phyloP scores from a whole-genome alignment of 495 filamentous ascomycete species.

The Baudoinia panamericana region DNA sequence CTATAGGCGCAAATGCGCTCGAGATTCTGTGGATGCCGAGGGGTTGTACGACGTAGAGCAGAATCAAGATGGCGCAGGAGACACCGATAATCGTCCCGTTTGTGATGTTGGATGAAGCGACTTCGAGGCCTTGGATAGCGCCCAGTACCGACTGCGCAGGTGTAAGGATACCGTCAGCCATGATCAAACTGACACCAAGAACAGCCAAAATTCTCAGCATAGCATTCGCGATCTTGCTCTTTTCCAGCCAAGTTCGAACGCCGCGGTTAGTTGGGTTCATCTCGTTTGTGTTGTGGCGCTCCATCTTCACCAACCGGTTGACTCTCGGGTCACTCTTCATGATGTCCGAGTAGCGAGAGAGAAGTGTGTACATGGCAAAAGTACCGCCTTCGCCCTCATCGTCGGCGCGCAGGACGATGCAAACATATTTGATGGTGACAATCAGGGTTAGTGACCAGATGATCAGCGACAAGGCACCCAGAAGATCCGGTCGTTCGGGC shows the following conservation, averaged over 20 bases:
- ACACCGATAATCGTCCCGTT: conserved; percentile 47
- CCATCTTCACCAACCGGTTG: conserved; percentile 34
- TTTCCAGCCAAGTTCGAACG: conserved; percentile 46
- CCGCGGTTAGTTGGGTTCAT: conserved; percentile 38
- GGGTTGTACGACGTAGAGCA: conserved; percentile 52
- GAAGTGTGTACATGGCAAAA: conserved; percentile 17
- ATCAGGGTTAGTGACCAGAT: conserved; percentile 18
- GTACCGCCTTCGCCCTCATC: conserved; percentile 19
- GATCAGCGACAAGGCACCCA: conserved; percentile 18
- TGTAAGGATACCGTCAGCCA: conserved; percentile 56
- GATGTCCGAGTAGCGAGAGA: conserved; percentile 25
- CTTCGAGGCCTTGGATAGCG: conserved; percentile 47
- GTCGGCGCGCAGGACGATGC: conserved; percentile 34
- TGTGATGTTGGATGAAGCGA: conserved; percentile 34
- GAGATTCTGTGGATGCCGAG: conserved; percentile 50
- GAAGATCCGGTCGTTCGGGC: conserved; percentile 27
- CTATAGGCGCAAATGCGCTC: conserved; percentile 49
- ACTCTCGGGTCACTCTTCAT: conserved; percentile 23
- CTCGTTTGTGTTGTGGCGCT: conserved; percentile 44
- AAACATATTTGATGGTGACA: conserved; percentile 17
- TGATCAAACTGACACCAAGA: conserved; percentile 56
- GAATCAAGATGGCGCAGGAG: conserved; percentile 49
- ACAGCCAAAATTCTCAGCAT: conserved; percentile 56
- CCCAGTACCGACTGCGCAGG: conserved; percentile 61
- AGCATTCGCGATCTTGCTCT: conserved; percentile 36